These are phyloP conservation scores for Saccharomycopsis sp. DNA, from an alignment of 805 yeast species.

Conservation along the genomic window DNA sequence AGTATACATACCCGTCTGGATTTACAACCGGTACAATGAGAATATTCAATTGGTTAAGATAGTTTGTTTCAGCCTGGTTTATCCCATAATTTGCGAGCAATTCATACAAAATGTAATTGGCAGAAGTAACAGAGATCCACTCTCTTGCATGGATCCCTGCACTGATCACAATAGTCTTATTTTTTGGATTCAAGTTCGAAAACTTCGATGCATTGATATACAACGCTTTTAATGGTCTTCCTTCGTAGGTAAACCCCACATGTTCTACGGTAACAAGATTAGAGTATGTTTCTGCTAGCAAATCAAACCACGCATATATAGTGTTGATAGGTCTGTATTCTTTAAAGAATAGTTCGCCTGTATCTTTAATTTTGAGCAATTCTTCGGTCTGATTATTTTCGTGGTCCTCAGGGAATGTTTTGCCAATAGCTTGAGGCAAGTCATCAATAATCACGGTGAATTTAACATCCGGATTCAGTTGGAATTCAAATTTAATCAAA, in stretches of 20 bases:
- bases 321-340: conserved; percentile 63
- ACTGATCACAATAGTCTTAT: conserved; percentile 64
- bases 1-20: conserved; percentile 84
- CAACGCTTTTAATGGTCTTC: conserved; percentile 60
- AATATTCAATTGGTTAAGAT: conserved; percentile 57
- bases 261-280: conserved; percentile 54
- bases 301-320: conserved; percentile 66
- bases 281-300: conserved; percentile 56
- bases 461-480: conserved; percentile 23
- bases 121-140: conserved; percentile 75
- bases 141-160: conserved; percentile 90
- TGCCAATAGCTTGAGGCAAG: conserved; percentile 49
- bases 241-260: conserved; percentile 73
- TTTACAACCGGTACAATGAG: conserved; percentile 77
- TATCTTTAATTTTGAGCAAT: conserved; percentile 1
- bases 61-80: conserved; percentile 36
- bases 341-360: conserved; percentile 47
- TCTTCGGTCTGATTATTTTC: conserved; percentile 16
- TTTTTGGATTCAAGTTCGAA: conserved; percentile 33
- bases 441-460: conserved; percentile 46
- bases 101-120: conserved; percentile 47
- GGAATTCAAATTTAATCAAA: background rate
- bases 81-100: conserved; percentile 42
- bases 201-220: conserved; percentile 48
- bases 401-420: conserved; percentile 40